phyloP scores from a whole-genome alignment of 139 green algal genomes.

The Chlorella sp. region DNA sequence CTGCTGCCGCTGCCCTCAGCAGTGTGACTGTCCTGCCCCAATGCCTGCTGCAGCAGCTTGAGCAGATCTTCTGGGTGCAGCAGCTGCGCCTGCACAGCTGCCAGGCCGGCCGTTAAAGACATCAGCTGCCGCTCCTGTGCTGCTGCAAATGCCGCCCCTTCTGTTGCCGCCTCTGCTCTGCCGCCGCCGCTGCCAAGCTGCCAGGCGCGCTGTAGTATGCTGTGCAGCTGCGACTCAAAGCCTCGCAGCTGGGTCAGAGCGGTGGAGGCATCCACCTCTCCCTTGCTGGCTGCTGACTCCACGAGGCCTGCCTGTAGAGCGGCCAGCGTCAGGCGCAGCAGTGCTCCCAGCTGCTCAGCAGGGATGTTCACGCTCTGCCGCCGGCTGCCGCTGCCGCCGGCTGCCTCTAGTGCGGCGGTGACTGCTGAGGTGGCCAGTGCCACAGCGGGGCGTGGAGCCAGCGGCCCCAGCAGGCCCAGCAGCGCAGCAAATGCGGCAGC shows the following conservation, averaged over 20 bases:
- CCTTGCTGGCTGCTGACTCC: not conserved
- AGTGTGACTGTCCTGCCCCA: not conserved
- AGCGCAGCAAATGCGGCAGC: not conserved
- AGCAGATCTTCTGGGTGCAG: not conserved
- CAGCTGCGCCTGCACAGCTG: conserved; percentile 21
- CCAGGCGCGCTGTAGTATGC: not conserved
- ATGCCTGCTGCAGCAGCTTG: conserved; percentile 7
- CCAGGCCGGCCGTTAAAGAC: conserved; percentile 4
- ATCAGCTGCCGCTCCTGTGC: not conserved
- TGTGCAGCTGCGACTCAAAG: too few species aligned
- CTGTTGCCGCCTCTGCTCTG: too few species aligned
- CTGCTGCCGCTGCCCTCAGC: not conserved
- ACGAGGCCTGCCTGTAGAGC: conserved; percentile 23
- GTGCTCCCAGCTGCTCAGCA: not conserved
- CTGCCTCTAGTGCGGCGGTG: not conserved
- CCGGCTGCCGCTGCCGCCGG: not conserved
- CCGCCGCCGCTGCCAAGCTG: too few species aligned
- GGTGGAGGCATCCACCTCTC: not conserved
- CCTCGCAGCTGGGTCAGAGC: not conserved
- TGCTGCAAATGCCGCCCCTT: not conserved
- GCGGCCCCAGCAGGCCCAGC: conserved; percentile 12
- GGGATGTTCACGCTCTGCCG: not conserved
- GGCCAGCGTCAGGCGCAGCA: conserved; percentile 37
- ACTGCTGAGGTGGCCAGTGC: not conserved
- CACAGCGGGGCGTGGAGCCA: not conserved